Evolutionary conservation across 2,329 filamentous ascomycete genomes (phyloP).

Genomic region (Fusarium graminum): DNA sequence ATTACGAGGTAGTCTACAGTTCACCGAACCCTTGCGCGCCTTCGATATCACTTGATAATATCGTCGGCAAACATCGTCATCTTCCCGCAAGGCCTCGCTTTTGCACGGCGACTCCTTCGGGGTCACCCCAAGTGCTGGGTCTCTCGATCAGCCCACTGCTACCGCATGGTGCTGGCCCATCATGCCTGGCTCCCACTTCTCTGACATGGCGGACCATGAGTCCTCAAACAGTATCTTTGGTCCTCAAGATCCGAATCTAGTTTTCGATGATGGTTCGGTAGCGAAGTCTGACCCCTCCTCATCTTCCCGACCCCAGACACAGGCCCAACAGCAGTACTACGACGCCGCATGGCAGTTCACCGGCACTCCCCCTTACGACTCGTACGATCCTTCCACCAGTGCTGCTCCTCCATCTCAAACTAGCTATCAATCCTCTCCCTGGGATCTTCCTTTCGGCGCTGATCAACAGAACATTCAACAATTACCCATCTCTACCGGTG

Average conservation of each 20-base stretch:
- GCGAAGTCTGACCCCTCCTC: constrained; percentile 53
- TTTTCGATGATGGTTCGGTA: constrained; percentile 54
- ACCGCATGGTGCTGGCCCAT: constrained; percentile 49
- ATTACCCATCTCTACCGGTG: constrained; percentile 52
- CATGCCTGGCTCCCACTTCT: constrained; percentile 49
- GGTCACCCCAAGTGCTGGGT: constrained; percentile 41
- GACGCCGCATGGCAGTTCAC: constrained; percentile 63
- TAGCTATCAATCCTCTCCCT: constrained; percentile 53
- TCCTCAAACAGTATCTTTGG: constrained; percentile 58
- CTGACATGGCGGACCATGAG: constrained; percentile 58
- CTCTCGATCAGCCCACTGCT: constrained; percentile 49
- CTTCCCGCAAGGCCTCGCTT: constrained; percentile 43
- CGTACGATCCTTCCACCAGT: constrained; percentile 57
- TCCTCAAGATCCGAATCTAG: constrained; percentile 59
- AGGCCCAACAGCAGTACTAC: constrained; percentile 52
- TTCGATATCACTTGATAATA: constrained; percentile 20
- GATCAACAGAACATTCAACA: constrained; percentile 52
- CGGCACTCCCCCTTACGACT: constrained; percentile 62
- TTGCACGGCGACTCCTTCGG: constrained; percentile 42
- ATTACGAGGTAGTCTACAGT: constrained; percentile 14
- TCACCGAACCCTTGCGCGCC: constrained; percentile 26
- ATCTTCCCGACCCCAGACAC: constrained; percentile 53
- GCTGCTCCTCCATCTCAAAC: constrained; percentile 53
- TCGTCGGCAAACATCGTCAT: constrained; percentile 38
- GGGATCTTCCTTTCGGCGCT: constrained; percentile 53